Percentiles rank a stretch among this genome's conserved stretches.
phyloP scores from a whole-genome alignment of 352 stramenopile genomes.

The Elongisporangium undulatum region DNA sequence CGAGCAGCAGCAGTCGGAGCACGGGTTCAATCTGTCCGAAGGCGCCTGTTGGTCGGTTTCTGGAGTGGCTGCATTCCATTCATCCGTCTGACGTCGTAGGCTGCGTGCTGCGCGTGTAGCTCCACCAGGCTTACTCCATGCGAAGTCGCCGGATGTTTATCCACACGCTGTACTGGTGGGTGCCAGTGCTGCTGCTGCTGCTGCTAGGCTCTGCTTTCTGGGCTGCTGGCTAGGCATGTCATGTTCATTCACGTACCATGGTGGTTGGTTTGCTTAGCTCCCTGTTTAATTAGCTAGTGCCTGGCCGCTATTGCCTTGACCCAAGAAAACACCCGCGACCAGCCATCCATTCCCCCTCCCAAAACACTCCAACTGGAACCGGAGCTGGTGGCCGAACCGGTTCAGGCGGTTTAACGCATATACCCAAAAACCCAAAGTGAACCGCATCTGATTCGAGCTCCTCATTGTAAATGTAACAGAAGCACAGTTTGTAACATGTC shows the following conservation, averaged over 20 bases:
- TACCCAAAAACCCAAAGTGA: neutral
- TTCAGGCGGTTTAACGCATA: neutral
- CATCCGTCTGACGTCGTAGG: neutral
- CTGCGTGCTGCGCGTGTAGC: too few species aligned
- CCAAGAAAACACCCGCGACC: conserved; percentile 18
- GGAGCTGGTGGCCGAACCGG: conserved; percentile 2
- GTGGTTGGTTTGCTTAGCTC: conserved; percentile 75
- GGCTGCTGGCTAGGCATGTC: neutral
- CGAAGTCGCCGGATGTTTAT: neutral
- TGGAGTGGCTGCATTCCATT: neutral
- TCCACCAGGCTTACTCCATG: neutral
- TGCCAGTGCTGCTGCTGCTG: neutral
- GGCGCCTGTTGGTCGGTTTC: neutral
- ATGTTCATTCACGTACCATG: conserved; percentile 51
- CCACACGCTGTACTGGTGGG: neutral
- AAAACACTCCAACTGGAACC: conserved; percentile 4
- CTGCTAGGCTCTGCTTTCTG: neutral
- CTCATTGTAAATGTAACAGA: neutral
- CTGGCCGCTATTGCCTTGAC: conserved; percentile 16
- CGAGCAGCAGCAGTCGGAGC: conserved; percentile 1
- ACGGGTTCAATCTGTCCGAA: neutral
- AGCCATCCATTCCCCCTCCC: conserved; percentile 36
- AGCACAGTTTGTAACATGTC: neutral
- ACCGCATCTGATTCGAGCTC: neutral
- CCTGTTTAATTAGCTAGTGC: conserved; percentile 80